Evolutionary conservation across 768 basidiomycete genomes (phyloP).

Genomic region (Amanita rimosa): DNA sequence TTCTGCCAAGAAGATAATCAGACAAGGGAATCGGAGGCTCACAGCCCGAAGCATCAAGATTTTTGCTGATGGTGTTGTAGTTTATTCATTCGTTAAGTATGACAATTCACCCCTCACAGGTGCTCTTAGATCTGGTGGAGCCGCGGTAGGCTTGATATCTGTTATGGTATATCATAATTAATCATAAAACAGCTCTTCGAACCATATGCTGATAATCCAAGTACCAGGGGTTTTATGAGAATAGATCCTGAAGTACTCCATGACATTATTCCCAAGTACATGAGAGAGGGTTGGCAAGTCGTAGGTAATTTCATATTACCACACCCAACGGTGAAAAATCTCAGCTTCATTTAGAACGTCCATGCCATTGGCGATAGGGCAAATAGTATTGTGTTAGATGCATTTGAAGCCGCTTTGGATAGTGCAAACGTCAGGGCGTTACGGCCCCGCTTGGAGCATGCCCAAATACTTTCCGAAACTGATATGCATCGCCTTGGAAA

Average conservation of each 20-base stretch:
- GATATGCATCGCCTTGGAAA: conserved; percentile 72
- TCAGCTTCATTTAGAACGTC: conserved; percentile 47
- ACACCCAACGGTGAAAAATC: neutral
- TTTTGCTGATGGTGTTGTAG: conserved; percentile 50
- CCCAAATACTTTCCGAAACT: conserved; percentile 68
- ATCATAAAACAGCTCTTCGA: conserved; percentile 47
- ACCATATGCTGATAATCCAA: conserved; percentile 72
- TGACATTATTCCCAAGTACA: conserved; percentile 53
- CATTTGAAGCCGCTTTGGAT: conserved; percentile 61
- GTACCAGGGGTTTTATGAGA: conserved; percentile 71
- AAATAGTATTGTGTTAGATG: conserved; percentile 73
- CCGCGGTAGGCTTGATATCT: conserved; percentile 45
- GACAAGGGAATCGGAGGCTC: conserved; percentile 49
- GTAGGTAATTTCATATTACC: conserved; percentile 31
- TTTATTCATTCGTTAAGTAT: neutral
- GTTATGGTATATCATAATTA: neutral
- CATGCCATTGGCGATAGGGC: conserved; percentile 85
- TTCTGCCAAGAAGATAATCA: conserved; percentile 38
- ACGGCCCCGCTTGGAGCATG: conserved; percentile 82
- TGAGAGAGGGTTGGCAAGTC: conserved; percentile 84
- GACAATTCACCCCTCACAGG: conserved; percentile 28
- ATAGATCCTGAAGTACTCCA: conserved; percentile 49
- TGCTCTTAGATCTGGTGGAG: conserved; percentile 82
- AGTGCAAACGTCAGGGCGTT: conserved; percentile 50
- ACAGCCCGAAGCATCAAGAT: conserved; percentile 71